These are phyloP conservation scores for Gastrolobium bilobum DNA, from an alignment of 306 rosid species.

Conservation along the genomic window DNA sequence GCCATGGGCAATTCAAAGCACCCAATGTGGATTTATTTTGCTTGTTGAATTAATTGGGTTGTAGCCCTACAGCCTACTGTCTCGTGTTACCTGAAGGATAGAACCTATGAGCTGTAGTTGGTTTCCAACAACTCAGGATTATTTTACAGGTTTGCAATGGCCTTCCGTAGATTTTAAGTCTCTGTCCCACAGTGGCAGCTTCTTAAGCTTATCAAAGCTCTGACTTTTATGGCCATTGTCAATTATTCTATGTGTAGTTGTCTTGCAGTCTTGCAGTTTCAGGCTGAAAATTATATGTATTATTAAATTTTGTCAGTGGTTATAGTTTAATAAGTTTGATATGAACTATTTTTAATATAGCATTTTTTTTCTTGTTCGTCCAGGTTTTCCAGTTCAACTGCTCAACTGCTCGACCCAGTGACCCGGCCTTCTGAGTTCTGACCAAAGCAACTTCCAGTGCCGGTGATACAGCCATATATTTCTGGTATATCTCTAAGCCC, in stretches of 20 bases:
- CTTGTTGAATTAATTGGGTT: no score
- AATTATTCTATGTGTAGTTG: conserved; percentile 1
- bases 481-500: background rate
- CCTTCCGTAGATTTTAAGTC: no score
- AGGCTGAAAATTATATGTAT: background rate
- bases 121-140: no score
- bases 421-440: background rate
- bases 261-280: no score
- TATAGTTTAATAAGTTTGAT: background rate
- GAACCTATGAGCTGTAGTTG: no score
- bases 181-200: no score
- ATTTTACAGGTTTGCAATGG: no score
- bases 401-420: conserved; percentile 5
- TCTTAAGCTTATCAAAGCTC: conserved; percentile 51
- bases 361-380: background rate
- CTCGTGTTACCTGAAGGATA: no score
- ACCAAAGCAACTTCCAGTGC: background rate
- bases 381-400: background rate
- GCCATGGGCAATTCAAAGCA: no score
- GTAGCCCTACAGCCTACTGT: no score
- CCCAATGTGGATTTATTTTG: no score
- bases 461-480: background rate
- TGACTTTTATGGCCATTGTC: conserved; percentile 45
- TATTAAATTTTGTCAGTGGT: background rate
- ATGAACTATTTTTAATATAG: background rate